phyloP scores from a whole-genome alignment of 129 eudicot genomes.

The Flaveria robusta region DNA sequence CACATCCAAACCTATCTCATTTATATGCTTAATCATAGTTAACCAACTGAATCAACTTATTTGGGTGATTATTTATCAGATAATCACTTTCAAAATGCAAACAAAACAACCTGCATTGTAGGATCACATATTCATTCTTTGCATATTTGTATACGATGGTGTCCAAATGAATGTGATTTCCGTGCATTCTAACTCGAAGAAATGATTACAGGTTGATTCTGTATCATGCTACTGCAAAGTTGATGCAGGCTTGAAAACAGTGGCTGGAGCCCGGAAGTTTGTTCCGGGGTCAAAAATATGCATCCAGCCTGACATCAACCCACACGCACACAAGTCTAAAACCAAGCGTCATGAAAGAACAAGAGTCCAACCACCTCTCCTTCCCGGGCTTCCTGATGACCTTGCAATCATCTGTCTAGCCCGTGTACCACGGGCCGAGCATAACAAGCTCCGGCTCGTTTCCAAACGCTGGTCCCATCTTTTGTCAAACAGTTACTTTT shows the following conservation, averaged over 20 bases:
- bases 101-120: not conserved
- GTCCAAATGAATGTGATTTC: not conserved
- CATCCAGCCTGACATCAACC: slow-evolving; percentile 91
- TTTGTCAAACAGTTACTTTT: slow-evolving; percentile 68
- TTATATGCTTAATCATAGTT: no score
- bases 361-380: slow-evolving; percentile 80
- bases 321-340: slow-evolving; percentile 75
- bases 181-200: slow-evolving; percentile 5
- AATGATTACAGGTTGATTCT: slow-evolving; percentile 74
- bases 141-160: not conserved
- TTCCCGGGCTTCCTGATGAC: slow-evolving; percentile 94
- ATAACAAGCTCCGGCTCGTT: slow-evolving; percentile 75
- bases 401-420: slow-evolving; percentile 80
- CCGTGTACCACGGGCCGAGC: slow-evolving; percentile 88
- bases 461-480: slow-evolving; percentile 75
- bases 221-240: slow-evolving; percentile 96
- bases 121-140: not conserved
- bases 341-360: slow-evolving; percentile 75
- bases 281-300: slow-evolving; percentile 95
- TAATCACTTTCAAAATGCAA: not conserved
- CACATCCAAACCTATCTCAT: no score
- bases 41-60: no score
- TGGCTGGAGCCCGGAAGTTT: slow-evolving; percentile 91
- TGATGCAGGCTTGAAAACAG: slow-evolving; percentile 88
- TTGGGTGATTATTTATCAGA: not conserved